Evolutionary conservation across 495 filamentous ascomycete genomes (phyloP), one percentile per base, ranked within the genome.

Genomic region (Trichoderma orchidacearum): DNA sequence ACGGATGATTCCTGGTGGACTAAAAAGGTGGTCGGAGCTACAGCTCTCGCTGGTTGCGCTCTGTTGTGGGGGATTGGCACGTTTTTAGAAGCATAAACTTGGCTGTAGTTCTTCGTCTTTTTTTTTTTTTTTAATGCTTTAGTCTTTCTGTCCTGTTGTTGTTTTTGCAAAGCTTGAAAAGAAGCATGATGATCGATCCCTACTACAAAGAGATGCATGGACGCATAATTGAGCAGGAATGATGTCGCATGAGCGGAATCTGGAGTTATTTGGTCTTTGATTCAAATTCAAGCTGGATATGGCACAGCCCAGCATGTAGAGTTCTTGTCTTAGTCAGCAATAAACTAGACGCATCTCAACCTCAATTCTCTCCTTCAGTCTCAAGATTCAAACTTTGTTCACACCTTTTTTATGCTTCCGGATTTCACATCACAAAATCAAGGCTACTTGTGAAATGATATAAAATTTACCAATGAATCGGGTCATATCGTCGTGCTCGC

Each of bases 41-140:
- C 80, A 31, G 79, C 84, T 8, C 66, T 90, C 25, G 79, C 80
- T 25, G 83, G 78, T 17, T 89, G 84, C 60, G 79, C 80, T 13
- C 74, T 80, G n/a, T 66, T 85, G 17, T 90, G 86, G 86, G 71
- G 78, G 23, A 66, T 82, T 30, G 83, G 81, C 23, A 83, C 83
- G 6, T 75, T 68, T 54, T 51, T 77, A 11, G 72, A 77, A 54
- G 58, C 65, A 60, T 66, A 60, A 30, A 36, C 12, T 25, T n/a
- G n/a, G 32, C 12, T 17, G 4, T 3, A 9, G 17, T 54, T 28
- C n/a, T 9, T 32, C 27, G 7, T n/a, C 27, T 21, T 51, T 5
- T 8, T 30, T n/a, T 34, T 18, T 48, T 3, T 7, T 29, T 17
- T 45, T 21, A n/a, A n/a, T n/a, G n/a, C n/a, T n/a, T n/a, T n/a